Base-by-base conservation (phyloP, 305 asterid genomes). In the Fraxinus latifolia region DNA sequence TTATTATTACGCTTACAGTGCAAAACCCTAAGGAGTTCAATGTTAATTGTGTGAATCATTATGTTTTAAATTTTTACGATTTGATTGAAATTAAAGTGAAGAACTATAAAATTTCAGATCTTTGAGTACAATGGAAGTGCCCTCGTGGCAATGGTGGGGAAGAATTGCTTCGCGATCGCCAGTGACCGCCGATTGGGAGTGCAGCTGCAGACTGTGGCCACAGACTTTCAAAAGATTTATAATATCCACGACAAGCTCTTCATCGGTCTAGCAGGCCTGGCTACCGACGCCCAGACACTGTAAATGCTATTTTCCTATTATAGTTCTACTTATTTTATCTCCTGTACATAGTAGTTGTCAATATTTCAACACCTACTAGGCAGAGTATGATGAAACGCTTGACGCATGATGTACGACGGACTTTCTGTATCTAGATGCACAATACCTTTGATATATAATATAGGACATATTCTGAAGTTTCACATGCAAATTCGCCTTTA, bases 81-180 rank as follows among this genome's bases (percentile, higher is more conserved):
- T 79, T 74, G 58, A 33, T 67, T 77, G 82, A 42, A 37, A 75
- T 77, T 58, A 50, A 67, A 50, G 21, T 50, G 60, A 50, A 50
- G 19, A 14, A 14, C 68, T 58, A 6, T n/a, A 37, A 73, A 36
- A 36, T 36, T 86, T 32, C 93, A 95, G 99, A 95, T 95, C 89
- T 94, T 95, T 58, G 98, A 95, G 91, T 95, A 95, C 84, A 95
- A 95, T 90, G 99, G 99, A 79, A 95, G 99, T 83, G 99, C 97
- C 74, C 72, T 95, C 73, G 99, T 94, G 82, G 99, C 98, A 5
- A 94, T 95, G 99, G 99, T 95, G 70, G 99, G 99, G 62, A 93
- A 94, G 83, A 95, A 95, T 82, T 95, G 99, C 86, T 95, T 95
- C 47, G 97, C 99, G 15, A 95, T 94, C 80, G 98, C 99, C 62